These are phyloP conservation scores for Austroboletus novae-zelandiae DNA, from an alignment of 1,284 basidiomycete species.

Conservation along the genomic window DNA sequence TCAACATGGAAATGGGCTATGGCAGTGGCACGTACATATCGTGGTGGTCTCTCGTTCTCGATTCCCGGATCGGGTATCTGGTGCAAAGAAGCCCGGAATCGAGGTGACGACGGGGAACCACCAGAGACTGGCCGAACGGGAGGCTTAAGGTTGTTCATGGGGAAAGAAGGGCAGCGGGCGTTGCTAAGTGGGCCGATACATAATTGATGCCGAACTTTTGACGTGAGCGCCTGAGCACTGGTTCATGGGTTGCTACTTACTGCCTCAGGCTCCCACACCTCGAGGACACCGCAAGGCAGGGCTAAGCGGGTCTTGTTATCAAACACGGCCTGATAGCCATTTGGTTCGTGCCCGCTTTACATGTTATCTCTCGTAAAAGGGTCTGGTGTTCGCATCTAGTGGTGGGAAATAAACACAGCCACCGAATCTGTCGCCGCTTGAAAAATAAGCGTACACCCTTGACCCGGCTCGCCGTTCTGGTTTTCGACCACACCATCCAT, in stretches of 20 bases:
- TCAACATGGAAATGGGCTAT: not conserved
- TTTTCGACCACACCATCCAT: constrained; percentile 38
- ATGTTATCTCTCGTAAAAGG: constrained; percentile 15
- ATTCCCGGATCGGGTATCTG: constrained; percentile 44
- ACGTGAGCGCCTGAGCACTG: too few relatives aligned
- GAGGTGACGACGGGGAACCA: constrained; percentile 14
- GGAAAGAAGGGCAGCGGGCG: not conserved
- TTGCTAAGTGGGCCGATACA: not conserved
- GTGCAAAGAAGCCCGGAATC: constrained; percentile 43
- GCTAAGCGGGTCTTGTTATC: not conserved
- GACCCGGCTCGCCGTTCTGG: constrained; percentile 33
- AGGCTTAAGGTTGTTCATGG: constrained; percentile 13
- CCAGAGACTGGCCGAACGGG: not conserved
- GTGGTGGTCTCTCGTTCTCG: constrained; percentile 34
- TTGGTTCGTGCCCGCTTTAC: constrained; percentile 3
- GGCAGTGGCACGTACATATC: constrained; percentile 38
- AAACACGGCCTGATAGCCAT: not conserved
- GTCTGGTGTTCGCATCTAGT: constrained; percentile 2
- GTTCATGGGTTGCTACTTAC: too few relatives aligned
- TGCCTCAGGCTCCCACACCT: constrained; percentile 1
- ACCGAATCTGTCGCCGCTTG: constrained; percentile 33
- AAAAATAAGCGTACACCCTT: constrained; percentile 40
- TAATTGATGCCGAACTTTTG: not conserved
- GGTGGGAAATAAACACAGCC: constrained; percentile 26
- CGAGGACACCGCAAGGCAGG: constrained; percentile 4